Evolutionary conservation across 208 protist genomes (phyloP).

Genomic region (Trichomonas tenax): DNA sequence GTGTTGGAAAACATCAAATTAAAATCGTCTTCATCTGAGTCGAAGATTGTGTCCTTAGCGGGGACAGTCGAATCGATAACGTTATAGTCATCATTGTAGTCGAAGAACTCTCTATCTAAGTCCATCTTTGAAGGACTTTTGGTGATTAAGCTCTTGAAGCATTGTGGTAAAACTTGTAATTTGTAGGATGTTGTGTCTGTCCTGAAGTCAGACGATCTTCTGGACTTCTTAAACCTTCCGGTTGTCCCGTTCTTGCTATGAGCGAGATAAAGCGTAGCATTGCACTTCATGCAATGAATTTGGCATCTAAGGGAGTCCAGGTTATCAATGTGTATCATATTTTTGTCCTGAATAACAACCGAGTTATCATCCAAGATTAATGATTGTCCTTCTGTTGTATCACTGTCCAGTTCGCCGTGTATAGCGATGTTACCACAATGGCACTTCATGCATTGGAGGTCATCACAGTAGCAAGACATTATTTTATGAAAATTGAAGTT

Average conservation of each 20-base stretch:
- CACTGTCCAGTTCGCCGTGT: too few relatives aligned
- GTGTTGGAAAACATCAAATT: neutral
- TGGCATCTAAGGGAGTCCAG: neutral
- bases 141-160: neutral
- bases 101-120: neutral
- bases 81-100: neutral
- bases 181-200: neutral
- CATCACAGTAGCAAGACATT: too few relatives aligned
- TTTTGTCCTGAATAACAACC: neutral
- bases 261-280: neutral
- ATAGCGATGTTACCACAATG: too few relatives aligned
- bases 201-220: neutral
- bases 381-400: too few relatives aligned
- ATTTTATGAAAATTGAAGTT: too few relatives aligned
- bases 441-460: too few relatives aligned
- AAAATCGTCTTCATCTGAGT: neutral
- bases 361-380: neutral
- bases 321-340: neutral
- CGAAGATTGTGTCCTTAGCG: neutral
- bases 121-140: neutral
- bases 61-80: neutral
- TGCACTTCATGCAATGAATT: neutral
- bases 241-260: neutral
- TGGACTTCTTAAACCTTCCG: neutral
- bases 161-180: neutral